Percentiles rank a stretch among this genome's conserved stretches.
Evolutionary conservation across 441 rosid genomes (phyloP).

Genomic region (Lepidium campestre): DNA sequence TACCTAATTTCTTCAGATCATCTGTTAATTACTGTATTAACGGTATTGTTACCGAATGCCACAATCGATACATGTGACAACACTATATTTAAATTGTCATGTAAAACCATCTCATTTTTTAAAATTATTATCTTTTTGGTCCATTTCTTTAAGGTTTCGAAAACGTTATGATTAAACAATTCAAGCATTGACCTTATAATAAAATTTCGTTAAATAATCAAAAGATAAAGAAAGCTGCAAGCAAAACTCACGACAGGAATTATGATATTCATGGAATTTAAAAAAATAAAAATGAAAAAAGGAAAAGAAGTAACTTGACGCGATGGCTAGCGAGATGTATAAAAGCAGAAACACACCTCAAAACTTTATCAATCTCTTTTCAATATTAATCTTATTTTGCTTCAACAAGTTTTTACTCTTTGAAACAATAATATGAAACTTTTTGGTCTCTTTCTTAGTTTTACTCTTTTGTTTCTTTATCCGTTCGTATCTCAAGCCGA

Average conservation of each 20-base stretch:
- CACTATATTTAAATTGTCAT: neutral
- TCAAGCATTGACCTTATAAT: slow-evolving; percentile 19
- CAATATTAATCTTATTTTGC: slow-evolving; percentile 4
- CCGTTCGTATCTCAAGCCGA: slow-evolving; percentile 18
- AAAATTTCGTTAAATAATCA: neutral
- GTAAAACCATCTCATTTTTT: neutral
- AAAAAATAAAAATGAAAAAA: neutral
- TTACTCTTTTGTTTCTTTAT: slow-evolving; percentile 15
- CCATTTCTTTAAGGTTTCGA: neutral
- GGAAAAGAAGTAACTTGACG: slow-evolving; percentile 31
- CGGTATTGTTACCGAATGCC: neutral
- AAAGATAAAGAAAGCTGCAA: slow-evolving; percentile 25
- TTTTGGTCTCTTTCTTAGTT: slow-evolving; percentile 14
- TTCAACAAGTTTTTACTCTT: slow-evolving; percentile 5
- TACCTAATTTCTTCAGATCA: neutral
- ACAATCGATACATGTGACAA: neutral
- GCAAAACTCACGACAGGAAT: slow-evolving; percentile 3
- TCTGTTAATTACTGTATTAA: neutral
- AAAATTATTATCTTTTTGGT: neutral
- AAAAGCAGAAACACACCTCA: slow-evolving; percentile 19
- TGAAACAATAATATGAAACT: slow-evolving; percentile 10
- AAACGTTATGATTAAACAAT: slow-evolving; percentile 1
- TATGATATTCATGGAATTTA: neutral
- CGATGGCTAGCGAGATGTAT: slow-evolving; percentile 26
- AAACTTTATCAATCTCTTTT: slow-evolving; percentile 1